These are phyloP conservation scores for Mycocentrospora acerina DNA, from an alignment of 2,329 filamentous ascomycete species.

Conservation along the genomic window DNA sequence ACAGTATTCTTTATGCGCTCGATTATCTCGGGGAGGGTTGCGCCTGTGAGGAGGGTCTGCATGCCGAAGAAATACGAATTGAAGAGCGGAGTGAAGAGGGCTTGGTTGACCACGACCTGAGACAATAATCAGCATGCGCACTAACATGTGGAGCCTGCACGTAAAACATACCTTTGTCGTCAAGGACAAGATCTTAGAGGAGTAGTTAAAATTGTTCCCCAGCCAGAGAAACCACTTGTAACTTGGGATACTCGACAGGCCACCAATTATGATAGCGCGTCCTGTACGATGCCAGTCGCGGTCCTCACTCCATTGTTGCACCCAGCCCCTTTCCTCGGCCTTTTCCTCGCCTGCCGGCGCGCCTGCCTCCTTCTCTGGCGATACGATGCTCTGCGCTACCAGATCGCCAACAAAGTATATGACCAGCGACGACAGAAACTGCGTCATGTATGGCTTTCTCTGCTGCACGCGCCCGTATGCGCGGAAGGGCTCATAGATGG, in stretches of 20 bases:
- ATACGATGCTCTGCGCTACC: conserved; percentile 68
- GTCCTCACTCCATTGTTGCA: conserved; percentile 47
- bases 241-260: conserved; percentile 70
- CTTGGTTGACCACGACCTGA: conserved; percentile 72
- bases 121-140: conserved; percentile 3
- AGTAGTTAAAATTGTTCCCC: conserved; percentile 79
- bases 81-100: conserved; percentile 71
- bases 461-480: conserved; percentile 71
- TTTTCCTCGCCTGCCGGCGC: conserved; percentile 11
- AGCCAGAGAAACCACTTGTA: conserved; percentile 86
- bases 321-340: conserved; percentile 36
- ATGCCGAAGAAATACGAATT: conserved; percentile 56
- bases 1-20: conserved; percentile 75
- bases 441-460: conserved; percentile 73
- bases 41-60: conserved; percentile 58
- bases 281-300: conserved; percentile 58
- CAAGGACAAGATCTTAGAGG: conserved; percentile 70
- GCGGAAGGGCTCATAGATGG: conserved; percentile 48
- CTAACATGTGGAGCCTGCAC: neutral
- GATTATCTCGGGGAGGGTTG: conserved; percentile 62
- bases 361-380: conserved; percentile 10
- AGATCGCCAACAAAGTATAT: conserved; percentile 80
- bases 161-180: conserved; percentile 62
- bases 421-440: conserved; percentile 71
- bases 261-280: conserved; percentile 74